A percentile compares a stretch with the other conserved stretches of the same genome.
phyloP scores from a whole-genome alignment of 441 rosid genomes.

The Populus hybrid region DNA sequence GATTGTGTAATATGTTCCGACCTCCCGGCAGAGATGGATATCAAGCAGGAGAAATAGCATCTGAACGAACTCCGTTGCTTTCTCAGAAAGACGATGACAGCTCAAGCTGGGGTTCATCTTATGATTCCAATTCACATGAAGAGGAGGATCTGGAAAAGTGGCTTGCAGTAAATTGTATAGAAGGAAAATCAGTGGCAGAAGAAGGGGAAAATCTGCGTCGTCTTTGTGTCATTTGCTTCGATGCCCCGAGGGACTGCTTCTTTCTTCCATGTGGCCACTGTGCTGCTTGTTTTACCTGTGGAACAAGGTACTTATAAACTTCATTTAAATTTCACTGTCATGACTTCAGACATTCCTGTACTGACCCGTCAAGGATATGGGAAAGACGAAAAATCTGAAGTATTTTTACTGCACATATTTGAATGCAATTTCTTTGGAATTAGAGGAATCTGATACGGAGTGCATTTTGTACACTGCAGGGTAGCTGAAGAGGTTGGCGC shows the following conservation, averaged over 20 bases:
- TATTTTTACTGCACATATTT: background rate
- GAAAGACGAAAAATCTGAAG: background rate
- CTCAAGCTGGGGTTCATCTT: conserved; percentile 48
- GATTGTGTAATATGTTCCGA: conserved; percentile 24
- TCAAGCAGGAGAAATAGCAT: conserved; percentile 16
- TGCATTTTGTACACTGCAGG: conserved; percentile 26
- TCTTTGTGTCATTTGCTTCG: conserved; percentile 43
- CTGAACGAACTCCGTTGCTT: conserved; percentile 41
- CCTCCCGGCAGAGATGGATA: conserved; percentile 6
- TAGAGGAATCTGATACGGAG: background rate
- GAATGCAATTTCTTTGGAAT: background rate
- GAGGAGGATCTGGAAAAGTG: conserved; percentile 38
- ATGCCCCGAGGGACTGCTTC: conserved; percentile 51
- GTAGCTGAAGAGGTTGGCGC: conserved; percentile 41
- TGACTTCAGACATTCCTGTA: background rate
- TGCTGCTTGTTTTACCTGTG: conserved; percentile 52
- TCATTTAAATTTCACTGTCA: background rate
- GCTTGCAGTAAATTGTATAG: conserved; percentile 14
- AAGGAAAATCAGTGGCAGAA: conserved; percentile 15
- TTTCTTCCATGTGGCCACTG: conserved; percentile 69
- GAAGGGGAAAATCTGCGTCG: conserved; percentile 33
- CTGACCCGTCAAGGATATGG: background rate
- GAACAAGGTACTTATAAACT: conserved; percentile 38
- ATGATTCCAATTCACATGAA: conserved; percentile 43
- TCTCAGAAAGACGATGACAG: conserved; percentile 42